phyloP scores from a whole-genome alignment of 345 rosid species.

The Salix exigua region DNA sequence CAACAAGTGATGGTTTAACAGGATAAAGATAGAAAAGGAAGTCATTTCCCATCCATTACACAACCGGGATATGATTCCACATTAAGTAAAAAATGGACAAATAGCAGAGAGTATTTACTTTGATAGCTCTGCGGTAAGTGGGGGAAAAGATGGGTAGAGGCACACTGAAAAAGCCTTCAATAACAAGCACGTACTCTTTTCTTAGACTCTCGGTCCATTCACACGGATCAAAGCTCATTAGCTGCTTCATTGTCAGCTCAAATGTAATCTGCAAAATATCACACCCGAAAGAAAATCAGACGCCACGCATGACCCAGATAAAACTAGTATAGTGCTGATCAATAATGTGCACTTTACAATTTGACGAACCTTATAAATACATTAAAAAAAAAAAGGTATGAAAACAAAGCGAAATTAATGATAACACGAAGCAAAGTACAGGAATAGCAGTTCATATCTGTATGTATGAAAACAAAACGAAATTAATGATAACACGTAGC shows the following conservation, averaged over 20 bases:
- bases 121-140: constrained; percentile 81
- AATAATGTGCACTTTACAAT: neutral
- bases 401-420: neutral
- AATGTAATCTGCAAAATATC: constrained; percentile 64
- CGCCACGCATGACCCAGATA: neutral
- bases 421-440: neutral
- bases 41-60: constrained; percentile 2
- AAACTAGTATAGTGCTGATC: neutral
- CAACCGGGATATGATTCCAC: neutral
- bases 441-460: neutral
- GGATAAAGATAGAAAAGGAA: neutral
- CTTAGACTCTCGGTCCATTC: constrained; percentile 89
- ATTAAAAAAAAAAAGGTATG: neutral
- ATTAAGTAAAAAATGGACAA: neutral
- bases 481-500: neutral
- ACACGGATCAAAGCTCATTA: constrained; percentile 94
- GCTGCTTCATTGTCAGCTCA: constrained; percentile 81
- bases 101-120: constrained; percentile 28
- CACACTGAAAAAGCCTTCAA: constrained; percentile 89
- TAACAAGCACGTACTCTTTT: constrained; percentile 83
- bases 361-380: neutral
- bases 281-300: neutral
- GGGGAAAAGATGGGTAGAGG: constrained; percentile 80
- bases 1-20: too few relatives aligned
- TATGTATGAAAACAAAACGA: neutral